Base-by-base conservation (phyloP, 129 eudicot genomes). In the Pseudognaphalium luteoalbum region DNA sequence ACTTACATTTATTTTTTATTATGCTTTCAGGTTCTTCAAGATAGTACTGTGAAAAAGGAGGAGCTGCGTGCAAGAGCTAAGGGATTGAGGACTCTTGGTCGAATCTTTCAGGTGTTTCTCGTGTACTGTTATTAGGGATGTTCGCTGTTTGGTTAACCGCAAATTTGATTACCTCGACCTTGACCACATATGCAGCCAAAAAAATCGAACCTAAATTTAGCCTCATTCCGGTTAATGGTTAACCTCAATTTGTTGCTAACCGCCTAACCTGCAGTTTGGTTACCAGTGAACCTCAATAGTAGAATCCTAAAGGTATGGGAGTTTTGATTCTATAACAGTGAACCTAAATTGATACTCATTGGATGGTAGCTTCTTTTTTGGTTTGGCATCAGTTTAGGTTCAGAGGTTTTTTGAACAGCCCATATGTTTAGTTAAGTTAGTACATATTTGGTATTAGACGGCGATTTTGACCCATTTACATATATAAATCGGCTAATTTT, bases 21-120 rank as follows among this genome's bases (percentile, higher is more conserved):
- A 28, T 39, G 17, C 42, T 37, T 73, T 29, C 52, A 93, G 98
- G 98, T 91, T 81, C 93, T 95, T 70, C 99, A 89, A 84, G 99
- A 95, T 68, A 86, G 44, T 71, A 86, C 52, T 72, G 96, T 72
- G 72, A 91, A 86, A 74, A 95, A 80, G 76, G 99, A 95, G 76
- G 99, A 95, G 77, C 93, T 95, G 6, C 96, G 97, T 68, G 75
- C 88, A 50, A 89, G 97, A 74, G 99, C 99, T 25, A 91, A 89
- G 86, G 99, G 96, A 37, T 84, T 95, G 82, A 91, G 84, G 83
- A 84, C 88, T 63, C 91, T 94, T 39, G 99, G 99, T 22, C 89
- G 91, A 85, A 87, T 91, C 76, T 93, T 93, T 83, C 97, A 93
- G 93, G 98, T 93, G 62, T 68, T 58, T 66, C 0, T 79, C 37